Base-by-base conservation (phyloP, 2,329 filamentous ascomycete species). In the Colletotrichum sp. region DNA sequence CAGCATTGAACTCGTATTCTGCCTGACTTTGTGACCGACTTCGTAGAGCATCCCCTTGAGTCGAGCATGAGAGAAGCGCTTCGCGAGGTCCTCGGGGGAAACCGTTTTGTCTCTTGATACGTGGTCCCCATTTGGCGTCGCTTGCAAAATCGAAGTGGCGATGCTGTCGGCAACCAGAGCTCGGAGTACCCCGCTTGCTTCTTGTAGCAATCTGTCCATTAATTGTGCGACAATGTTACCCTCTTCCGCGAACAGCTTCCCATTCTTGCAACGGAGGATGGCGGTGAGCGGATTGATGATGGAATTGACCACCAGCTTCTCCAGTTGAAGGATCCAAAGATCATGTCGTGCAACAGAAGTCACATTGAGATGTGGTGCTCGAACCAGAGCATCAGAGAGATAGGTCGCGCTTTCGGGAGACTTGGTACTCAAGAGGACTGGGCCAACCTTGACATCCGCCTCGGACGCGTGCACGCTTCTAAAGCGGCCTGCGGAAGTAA, bases 251-350 rank as follows among this genome's bases (percentile, higher is more conserved):
- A 98, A 91, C 0, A 98, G 83, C 7, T 89, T 88, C n/a, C 96
- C 95, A 79, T 98, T 98, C 76, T 91, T 91, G 81, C 93, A 93
- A 69, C 94, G 89, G 71, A 97, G 87, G 12, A 98, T 85, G 1
- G 93, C 94, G 0, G 95, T 97, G n/a, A 98, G 85, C 0, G 96
- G 95, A 81, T 98, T 97, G 79, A 98, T 91, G 36, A 96, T 87
- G 43, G 91, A 89, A 81, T 98, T 98, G 67, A 96, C 88, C 1
- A 94, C 94, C 2, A 98, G 87, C 83, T 98, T 98, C 80, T 98
- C 95, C 4, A 98, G 89, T 85, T 98, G 96, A n/a, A 89, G 80
- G 12, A 88, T 77, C 87, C 89, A 90, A 18, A 92, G 82, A 61
- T 90, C 86, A 4, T 84, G 76, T 13, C 83, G 81, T 3, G 84